Evolutionary conservation across 2,329 filamentous ascomycete genomes (phyloP), one percentile per base, ranked within the genome.

Genomic region (Aspergillus texensis): DNA sequence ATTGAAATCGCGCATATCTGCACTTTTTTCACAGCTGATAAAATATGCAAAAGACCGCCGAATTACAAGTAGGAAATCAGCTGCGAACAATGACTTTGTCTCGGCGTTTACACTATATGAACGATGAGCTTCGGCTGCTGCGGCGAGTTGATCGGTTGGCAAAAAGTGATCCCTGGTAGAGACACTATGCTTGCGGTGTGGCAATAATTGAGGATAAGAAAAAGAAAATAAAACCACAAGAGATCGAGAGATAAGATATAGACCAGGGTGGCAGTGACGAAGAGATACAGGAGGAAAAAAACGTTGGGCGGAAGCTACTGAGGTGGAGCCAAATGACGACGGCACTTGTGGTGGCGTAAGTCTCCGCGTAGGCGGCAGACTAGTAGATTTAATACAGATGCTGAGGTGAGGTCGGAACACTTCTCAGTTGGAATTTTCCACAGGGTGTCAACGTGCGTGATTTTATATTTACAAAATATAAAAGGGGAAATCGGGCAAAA

Each of bases 301-400:
- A 28, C 21, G 24, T 8, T 14, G 9, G n/a, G 28, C 48, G 21
- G 48, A 26, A 30, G 28, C 28, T 30, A 52, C 4, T 9, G 16
- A 24, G 52, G 52, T 55, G 52, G 52, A 55, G 32, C 30, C 9
- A 55, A 39, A 55, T 39, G 52, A 39, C 52, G 52, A 55, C 32
- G 52, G 52, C 52, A 14, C 52, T 54, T 48, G 26, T 39, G 52
- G 32, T 55, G 32, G 52, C 52, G 52, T 39, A 39, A 39, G 52
- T 36, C 32, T 32, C 52, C 52, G 16, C 52, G 52, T 54, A n/a
- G 19, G n/a, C 39, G 39, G 39, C 12, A 53, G 32, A 36, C 6
- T 12, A 54, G 19, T 36, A 14, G 52, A 24, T 24, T 24, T 24
- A 24, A 39, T 10, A 6, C 8, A n/a, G 4, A 14, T 26, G 45